Conservation (phyloP, 495 filamentous ascomycete genomes). For the Neurospora pannonica region DNA sequence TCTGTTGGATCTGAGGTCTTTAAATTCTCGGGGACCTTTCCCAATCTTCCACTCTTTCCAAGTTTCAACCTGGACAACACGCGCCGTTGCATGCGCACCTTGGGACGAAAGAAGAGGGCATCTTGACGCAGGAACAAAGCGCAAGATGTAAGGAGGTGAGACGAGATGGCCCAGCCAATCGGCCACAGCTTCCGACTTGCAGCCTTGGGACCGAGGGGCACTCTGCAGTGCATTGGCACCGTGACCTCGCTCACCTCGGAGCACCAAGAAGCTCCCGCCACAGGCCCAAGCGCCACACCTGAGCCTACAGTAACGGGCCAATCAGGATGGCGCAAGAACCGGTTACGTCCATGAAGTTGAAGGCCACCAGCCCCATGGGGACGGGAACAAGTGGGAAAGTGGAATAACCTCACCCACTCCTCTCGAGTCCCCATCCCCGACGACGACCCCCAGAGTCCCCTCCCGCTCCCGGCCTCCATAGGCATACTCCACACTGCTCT, state of each 20-base stretch:
- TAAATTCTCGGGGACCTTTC: background rate
- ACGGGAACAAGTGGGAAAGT: background rate
- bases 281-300: background rate
- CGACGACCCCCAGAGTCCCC: constrained; percentile 1
- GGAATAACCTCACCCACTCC: constrained; percentile 5
- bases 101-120: background rate
- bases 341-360: background rate
- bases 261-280: background rate
- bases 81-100: background rate
- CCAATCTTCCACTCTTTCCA: background rate
- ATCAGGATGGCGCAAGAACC: background rate
- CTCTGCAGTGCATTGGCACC: background rate
- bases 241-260: background rate
- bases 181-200: background rate
- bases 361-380: background rate
- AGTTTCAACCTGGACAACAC: background rate
- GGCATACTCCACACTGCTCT: constrained; percentile 34
- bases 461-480: constrained; percentile 22
- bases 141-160: background rate
- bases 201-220: background rate
- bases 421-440: background rate
- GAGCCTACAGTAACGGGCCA: background rate
- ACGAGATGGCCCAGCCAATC: background rate
- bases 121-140: background rate
- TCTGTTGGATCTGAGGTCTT: background rate